phyloP scores from a whole-genome alignment of 768 basidiomycete species.

The Boletus sensibilis region DNA sequence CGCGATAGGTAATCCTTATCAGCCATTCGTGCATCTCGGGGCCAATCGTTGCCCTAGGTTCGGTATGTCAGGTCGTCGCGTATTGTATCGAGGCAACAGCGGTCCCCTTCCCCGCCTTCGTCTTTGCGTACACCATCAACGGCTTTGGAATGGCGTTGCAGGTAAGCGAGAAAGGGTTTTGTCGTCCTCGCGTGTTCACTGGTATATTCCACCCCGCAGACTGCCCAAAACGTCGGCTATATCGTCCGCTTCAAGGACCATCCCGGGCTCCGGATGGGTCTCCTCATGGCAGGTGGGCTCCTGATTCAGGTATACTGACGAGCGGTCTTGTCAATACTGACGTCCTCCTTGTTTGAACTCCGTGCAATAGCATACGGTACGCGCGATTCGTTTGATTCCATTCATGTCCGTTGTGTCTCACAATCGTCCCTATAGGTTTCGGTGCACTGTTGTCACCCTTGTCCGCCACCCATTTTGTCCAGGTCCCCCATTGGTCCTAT shows the following conservation, averaged over 20 bases:
- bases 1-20: constrained; percentile 38
- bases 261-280: constrained; percentile 36
- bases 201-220: constrained; percentile 19
- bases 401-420: background rate
- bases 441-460: constrained; percentile 1
- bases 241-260: constrained; percentile 38
- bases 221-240: constrained; percentile 45
- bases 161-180: background rate
- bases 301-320: constrained; percentile 42
- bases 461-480: background rate
- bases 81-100: background rate
- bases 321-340: constrained; percentile 10
- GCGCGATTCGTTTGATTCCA: background rate
- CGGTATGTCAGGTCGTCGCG: constrained; percentile 1
- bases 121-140: constrained; percentile 2
- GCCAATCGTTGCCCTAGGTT: background rate
- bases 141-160: constrained; percentile 5
- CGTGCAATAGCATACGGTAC: background rate
- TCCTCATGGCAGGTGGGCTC: constrained; percentile 43
- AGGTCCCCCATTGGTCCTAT: background rate
- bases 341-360: background rate
- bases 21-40: constrained; percentile 30
- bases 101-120: background rate
- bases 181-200: constrained; percentile 22
- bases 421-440: background rate